Base-by-base conservation (phyloP, 306 rosid species). In the Acacia acuminata region DNA sequence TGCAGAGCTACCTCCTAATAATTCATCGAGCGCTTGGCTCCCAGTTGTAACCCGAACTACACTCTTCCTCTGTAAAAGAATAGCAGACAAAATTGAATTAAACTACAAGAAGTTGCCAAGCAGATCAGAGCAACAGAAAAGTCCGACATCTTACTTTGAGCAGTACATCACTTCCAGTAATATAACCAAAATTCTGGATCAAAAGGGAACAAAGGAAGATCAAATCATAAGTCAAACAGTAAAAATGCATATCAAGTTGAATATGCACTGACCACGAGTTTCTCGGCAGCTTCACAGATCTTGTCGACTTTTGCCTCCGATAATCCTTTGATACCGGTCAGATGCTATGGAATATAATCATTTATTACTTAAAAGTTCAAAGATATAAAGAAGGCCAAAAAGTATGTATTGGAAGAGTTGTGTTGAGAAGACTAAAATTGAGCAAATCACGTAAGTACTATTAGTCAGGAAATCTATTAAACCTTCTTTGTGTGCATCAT, bases 401-500 rank as follows among this genome's bases (percentile, higher is more conserved):
- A 42, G 13, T 24, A 71, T 43, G 24, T 5, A 24, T 44, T 1
- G 36, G 19, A 70, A 71, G 58, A 25, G 22, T 22, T 71, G 25
- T 20, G 36, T 70, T 43, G 22, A 43, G 51, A 20, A 25, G 20
- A 24, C 76, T 15, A 24, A 64, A 71, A 45, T 71, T 44, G 58
- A 71, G 36, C 16, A 45, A 43, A 25, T 44, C 25, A 45, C 48
- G 34, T 12, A 11, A 22, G 34, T 24, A 45, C 13, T 71, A 44
- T 11, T 11, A 67, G 80, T 40, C 42, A 34, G 25, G 84, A 14
- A 80, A 16, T 63, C 13, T 15, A 47, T 83, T 78, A 10, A 77
- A 93, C 99, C 97, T 96, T 96, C 91, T 93, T 96, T 5, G 99
- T 96, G 77, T 93, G 97, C 99, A 93, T 96, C 98, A 93, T 94